phyloP scores from a whole-genome alignment of 2,329 filamentous ascomycete genomes.

The Paradendryphiella salina region DNA sequence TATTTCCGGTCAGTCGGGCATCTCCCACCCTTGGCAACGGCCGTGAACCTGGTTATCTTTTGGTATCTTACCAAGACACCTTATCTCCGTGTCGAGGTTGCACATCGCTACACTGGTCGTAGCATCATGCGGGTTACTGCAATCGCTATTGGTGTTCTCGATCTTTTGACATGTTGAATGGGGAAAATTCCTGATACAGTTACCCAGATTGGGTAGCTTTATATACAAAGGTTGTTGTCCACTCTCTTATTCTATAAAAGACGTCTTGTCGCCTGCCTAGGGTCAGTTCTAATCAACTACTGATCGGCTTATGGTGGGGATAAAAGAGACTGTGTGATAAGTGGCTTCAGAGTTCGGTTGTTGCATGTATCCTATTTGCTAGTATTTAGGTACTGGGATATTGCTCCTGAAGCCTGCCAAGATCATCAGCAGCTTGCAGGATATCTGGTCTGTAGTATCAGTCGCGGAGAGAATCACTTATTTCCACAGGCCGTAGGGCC shows the following conservation, averaged over 20 bases:
- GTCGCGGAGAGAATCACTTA: constrained; percentile 35
- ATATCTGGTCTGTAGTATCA: not conserved
- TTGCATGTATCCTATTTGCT: constrained; percentile 5
- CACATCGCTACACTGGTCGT: constrained; percentile 18
- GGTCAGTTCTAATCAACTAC: not conserved
- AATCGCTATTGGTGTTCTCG: constrained; percentile 16
- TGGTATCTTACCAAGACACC: constrained; percentile 7
- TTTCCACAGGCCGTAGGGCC: constrained; percentile 68
- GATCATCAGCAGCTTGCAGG: not conserved
- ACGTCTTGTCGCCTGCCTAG: not conserved
- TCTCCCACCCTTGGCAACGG: constrained; percentile 26
- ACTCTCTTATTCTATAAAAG: not conserved
- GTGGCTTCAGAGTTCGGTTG: not conserved
- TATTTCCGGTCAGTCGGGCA: not conserved
- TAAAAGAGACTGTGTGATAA: not conserved
- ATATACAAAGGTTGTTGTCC: not conserved
- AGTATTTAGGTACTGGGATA: not conserved
- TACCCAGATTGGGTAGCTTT: constrained; percentile 14
- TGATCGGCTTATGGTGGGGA: not conserved
- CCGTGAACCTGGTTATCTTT: constrained; percentile 20
- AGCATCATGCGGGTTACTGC: constrained; percentile 16
- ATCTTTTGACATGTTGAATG: constrained; percentile 31
- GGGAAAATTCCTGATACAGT: constrained; percentile 24
- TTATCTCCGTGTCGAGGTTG: constrained; percentile 18
- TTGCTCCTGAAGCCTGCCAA: not conserved